Conservation (phyloP, 306 rosid genomes). For the Astragalus glycyphyllos region DNA sequence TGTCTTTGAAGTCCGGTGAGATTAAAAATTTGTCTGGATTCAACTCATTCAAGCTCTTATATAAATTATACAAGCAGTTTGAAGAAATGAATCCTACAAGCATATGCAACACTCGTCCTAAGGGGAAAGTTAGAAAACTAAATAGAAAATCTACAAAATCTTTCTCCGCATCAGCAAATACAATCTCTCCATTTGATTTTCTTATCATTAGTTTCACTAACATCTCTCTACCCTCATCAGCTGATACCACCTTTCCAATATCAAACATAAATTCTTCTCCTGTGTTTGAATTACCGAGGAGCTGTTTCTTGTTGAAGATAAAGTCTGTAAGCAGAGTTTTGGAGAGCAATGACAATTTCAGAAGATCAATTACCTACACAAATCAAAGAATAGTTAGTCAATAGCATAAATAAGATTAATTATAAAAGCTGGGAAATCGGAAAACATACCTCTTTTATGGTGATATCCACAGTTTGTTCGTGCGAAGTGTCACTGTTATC, state of each 20-base stretch:
- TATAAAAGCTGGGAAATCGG: too few species aligned
- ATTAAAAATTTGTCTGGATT: neutral
- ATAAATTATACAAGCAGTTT: neutral
- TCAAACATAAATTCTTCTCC: too few species aligned
- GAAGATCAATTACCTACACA: too few species aligned
- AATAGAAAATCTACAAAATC: slow-evolving; percentile 14
- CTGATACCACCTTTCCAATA: neutral
- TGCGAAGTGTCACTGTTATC: too few species aligned
- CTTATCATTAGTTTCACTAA: neutral
- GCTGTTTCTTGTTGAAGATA: neutral
- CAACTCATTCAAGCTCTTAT: neutral
- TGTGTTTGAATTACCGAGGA: too few species aligned
- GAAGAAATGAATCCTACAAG: neutral
- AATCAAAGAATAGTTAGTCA: too few species aligned
- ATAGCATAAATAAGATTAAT: too few species aligned
- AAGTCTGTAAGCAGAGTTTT: slow-evolving; percentile 3
- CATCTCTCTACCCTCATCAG: neutral
- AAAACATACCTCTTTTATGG: too few species aligned
- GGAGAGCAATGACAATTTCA: too few species aligned
- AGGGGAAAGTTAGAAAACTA: slow-evolving; percentile 29
- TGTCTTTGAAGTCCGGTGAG: neutral
- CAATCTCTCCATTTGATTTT: slow-evolving; percentile 6
- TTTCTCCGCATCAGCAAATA: neutral
- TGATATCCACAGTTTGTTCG: too few species aligned
- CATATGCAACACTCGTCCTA: slow-evolving; percentile 28